Evolutionary conservation across 2,329 filamentous ascomycete species (phyloP).

Genomic region (Penicillium sp.): DNA sequence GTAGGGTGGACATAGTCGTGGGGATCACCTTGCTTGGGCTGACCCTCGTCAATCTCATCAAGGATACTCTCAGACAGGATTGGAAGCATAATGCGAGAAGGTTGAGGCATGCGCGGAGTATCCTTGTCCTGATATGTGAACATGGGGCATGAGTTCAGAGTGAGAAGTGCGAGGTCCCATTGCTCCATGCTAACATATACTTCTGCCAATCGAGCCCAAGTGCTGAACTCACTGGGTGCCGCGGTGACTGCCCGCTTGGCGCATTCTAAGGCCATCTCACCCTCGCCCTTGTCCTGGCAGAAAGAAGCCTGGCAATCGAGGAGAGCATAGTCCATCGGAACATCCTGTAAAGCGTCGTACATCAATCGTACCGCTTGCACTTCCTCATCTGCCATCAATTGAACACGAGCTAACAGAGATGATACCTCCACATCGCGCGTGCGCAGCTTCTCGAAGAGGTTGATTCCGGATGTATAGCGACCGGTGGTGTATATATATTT

Average conservation of each 20-base stretch:
- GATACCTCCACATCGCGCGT: constrained; percentile 91
- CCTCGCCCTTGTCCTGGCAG: constrained; percentile 82
- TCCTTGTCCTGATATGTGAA: constrained; percentile 99
- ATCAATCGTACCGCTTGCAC: constrained; percentile 91
- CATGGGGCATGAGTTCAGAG: constrained; percentile 98
- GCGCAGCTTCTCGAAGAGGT: constrained; percentile 94
- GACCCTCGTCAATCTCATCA: constrained; percentile 94
- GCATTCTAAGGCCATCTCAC: constrained; percentile 86
- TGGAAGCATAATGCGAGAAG: constrained; percentile 83
- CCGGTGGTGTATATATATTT: constrained; percentile 96
- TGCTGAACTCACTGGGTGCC: constrained; percentile 94
- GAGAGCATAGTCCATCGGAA: constrained; percentile 97
- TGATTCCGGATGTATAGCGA: constrained; percentile 92
- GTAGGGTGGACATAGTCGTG: constrained; percentile 86
- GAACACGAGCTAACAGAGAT: constrained; percentile 84
- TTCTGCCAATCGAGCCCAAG: constrained; percentile 91
- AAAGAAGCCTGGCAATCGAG: constrained; percentile 94
- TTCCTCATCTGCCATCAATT: constrained; percentile 94
- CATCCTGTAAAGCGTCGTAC: constrained; percentile 83
- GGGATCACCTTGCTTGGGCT: constrained; percentile 71
- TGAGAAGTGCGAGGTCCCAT: constrained; percentile 94
- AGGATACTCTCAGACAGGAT: constrained; percentile 86
- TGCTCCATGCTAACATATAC: constrained; percentile 93
- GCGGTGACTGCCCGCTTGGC: constrained; percentile 94
- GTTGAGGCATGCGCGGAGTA: constrained; percentile 90